phyloP scores from a whole-genome alignment of 176 grass and related monocot species.

The bread wheat (Triticum aestivum) region IWGSC_CS_RefSeq_v2.1 NC_057808.1:447937213-447937712 shows the following conservation, averaged over 20 bases:
- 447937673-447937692: slow-evolving; percentile 84
- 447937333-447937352: slow-evolving; percentile 91
- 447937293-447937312: slow-evolving; percentile 91
- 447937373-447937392: slow-evolving; percentile 97
- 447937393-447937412: slow-evolving; percentile 87
- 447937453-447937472: slow-evolving; percentile 95
- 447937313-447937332: slow-evolving; percentile 98
- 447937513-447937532: slow-evolving; percentile 96
- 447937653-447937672: slow-evolving; percentile 89
- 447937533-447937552: slow-evolving; percentile 82
- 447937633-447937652: slow-evolving; percentile 91
- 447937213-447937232: slow-evolving; percentile 91
- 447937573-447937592: slow-evolving; percentile 79
- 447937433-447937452: slow-evolving; percentile 92
- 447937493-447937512: slow-evolving; percentile 99
- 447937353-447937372: slow-evolving; percentile 96
- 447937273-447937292: slow-evolving; percentile 93
- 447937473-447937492: slow-evolving; percentile 93
- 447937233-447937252: slow-evolving; percentile 86
- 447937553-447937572: slow-evolving; percentile 91
- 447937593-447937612: slow-evolving; percentile 92
- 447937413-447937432: slow-evolving; percentile 86
- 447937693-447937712: slow-evolving; percentile 70
- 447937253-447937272: slow-evolving; percentile 90
- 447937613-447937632: slow-evolving; percentile 80